A percentile compares a stretch with the other conserved stretches of the same genome.
Evolutionary conservation across 2,329 filamentous ascomycete species (phyloP).

Genomic region (Trichoderma sp.): DNA sequence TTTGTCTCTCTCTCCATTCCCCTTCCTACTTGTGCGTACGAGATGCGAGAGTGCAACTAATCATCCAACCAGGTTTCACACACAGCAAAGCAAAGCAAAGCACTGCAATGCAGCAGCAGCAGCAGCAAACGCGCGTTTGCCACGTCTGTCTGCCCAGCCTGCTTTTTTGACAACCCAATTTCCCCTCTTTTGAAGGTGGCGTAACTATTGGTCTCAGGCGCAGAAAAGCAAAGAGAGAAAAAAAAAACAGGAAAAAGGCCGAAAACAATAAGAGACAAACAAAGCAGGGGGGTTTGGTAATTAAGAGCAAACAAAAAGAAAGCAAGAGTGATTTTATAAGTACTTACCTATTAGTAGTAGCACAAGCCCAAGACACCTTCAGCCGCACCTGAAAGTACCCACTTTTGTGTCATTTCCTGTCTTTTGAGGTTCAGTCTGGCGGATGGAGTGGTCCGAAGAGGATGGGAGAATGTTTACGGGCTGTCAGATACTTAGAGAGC

Average conservation of each 20-base stretch:
- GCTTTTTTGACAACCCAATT: background rate
- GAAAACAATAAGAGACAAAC: background rate
- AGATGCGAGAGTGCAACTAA: background rate
- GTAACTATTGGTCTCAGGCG: slow-evolving; percentile 11
- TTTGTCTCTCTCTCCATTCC: background rate
- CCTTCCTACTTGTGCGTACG: background rate
- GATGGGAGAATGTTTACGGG: background rate
- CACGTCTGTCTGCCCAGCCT: background rate
- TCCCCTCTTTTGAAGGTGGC: background rate
- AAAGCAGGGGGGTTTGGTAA: background rate
- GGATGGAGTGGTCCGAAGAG: no score
- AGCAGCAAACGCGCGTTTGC: background rate
- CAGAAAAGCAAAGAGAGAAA: background rate
- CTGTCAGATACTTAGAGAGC: no score
- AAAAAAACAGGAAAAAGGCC: background rate
- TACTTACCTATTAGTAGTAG: background rate
- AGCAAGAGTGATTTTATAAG: background rate
- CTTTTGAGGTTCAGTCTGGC: background rate
- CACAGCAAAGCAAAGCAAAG: background rate
- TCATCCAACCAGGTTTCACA: background rate
- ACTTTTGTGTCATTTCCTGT: background rate
- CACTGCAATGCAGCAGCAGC: background rate
- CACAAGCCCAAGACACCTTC: background rate
- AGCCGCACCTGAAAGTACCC: slow-evolving; percentile 11
- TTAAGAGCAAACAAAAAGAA: background rate